Conservation (phyloP, 371 early-diverging fungal species). For the Mucor plumbeus region DNA sequence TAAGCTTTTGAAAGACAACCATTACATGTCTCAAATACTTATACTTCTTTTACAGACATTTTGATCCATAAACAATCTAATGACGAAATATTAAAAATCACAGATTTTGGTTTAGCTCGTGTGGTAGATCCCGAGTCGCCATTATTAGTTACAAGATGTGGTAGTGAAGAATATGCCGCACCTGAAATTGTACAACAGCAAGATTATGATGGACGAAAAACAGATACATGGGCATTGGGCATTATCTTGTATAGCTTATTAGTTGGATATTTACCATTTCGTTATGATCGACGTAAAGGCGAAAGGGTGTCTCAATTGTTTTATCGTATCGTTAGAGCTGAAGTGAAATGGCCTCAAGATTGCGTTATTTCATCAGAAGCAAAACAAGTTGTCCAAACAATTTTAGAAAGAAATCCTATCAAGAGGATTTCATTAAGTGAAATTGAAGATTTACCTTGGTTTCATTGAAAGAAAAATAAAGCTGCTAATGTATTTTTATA, state of each 20-base stretch:
- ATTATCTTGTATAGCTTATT: constrained; percentile 70
- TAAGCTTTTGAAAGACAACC: constrained; percentile 30
- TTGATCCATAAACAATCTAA: constrained; percentile 27
- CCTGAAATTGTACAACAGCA: constrained; percentile 79
- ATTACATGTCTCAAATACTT: not conserved
- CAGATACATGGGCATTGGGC: constrained; percentile 79
- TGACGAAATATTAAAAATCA: constrained; percentile 58
- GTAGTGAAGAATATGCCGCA: constrained; percentile 85
- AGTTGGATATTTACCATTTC: constrained; percentile 63
- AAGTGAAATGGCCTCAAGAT: constrained; percentile 51
- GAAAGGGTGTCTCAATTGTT: constrained; percentile 53
- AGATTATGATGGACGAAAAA: constrained; percentile 67
- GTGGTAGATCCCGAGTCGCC: constrained; percentile 51
- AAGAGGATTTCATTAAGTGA: constrained; percentile 42
- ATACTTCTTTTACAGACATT: constrained; percentile 22
- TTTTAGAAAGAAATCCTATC: constrained; percentile 45
- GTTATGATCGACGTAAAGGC: constrained; percentile 43
- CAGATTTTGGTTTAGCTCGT: constrained; percentile 71
- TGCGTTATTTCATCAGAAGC: constrained; percentile 34
- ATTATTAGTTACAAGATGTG: constrained; percentile 63
- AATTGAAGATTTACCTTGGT: constrained; percentile 45
- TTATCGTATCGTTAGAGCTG: constrained; percentile 51
- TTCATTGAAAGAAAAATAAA: constrained; percentile 9
- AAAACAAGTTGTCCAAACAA: constrained; percentile 41
- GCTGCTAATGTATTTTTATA: not conserved